These are phyloP conservation scores for Omphalotus guepiniiformis DNA, from an alignment of 768 basidiomycete species.

Conservation along the genomic window DNA sequence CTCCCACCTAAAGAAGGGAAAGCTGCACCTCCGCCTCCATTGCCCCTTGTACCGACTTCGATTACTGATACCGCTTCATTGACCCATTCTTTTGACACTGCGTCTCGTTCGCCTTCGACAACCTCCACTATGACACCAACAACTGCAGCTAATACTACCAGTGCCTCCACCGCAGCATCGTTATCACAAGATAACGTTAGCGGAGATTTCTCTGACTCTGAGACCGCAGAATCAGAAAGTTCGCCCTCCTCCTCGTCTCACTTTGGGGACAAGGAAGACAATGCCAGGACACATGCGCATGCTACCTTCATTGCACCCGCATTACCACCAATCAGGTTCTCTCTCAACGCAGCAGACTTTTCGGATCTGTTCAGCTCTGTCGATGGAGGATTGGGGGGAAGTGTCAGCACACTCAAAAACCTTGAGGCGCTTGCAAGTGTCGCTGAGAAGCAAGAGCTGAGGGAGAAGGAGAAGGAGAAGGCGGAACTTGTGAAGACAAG, in stretches of 20 bases:
- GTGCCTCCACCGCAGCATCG: background rate
- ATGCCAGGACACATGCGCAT: slow-evolving; percentile 31
- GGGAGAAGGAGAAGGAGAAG: slow-evolving; percentile 13
- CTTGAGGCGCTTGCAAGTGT: slow-evolving; percentile 45
- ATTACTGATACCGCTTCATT: slow-evolving; percentile 6
- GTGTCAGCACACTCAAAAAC: slow-evolving; percentile 38
- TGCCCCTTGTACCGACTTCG: slow-evolving; percentile 11
- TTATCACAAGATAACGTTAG: too few species aligned
- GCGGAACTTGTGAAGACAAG: too few species aligned
- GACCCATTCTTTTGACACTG: background rate
- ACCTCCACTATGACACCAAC: background rate
- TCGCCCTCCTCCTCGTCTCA: slow-evolving; percentile 29
- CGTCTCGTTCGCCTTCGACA: background rate
- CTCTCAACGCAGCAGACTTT: slow-evolving; percentile 80
- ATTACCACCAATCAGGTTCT: slow-evolving; percentile 88
- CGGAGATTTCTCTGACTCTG: slow-evolving; percentile 4
- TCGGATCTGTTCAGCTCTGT: slow-evolving; percentile 64
- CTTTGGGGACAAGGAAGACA: slow-evolving; percentile 3
- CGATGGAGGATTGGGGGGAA: too few species aligned
- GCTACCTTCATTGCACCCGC: slow-evolving; percentile 85
- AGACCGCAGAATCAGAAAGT: background rate
- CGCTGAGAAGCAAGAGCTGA: slow-evolving; percentile 20
- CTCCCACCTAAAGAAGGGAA: slow-evolving; percentile 42
- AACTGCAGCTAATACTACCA: background rate
- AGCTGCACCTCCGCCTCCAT: slow-evolving; percentile 17